These are phyloP conservation scores for Xylaria sp. DNA, from an alignment of 2,329 filamentous ascomycete species.

Conservation along the genomic window DNA sequence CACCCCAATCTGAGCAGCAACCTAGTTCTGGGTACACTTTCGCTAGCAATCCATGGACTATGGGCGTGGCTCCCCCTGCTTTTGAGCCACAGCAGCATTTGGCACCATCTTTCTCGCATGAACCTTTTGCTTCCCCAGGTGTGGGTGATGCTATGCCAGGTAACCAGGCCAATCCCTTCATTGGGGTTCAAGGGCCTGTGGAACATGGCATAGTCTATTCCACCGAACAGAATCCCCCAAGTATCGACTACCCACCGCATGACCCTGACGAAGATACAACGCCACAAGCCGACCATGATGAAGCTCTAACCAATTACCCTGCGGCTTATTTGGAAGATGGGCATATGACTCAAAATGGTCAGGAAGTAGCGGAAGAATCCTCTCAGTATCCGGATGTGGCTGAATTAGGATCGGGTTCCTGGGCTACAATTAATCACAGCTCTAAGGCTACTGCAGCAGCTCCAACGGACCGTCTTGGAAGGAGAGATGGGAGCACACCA, in stretches of 20 bases:
- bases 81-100: background rate
- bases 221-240: background rate
- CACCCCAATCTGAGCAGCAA: background rate
- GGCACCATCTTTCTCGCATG: background rate
- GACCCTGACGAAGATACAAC: constrained; percentile 26
- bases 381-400: constrained; percentile 1
- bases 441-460: constrained; percentile 22
- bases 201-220: background rate
- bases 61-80: background rate
- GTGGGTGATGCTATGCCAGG: background rate
- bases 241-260: constrained; percentile 31
- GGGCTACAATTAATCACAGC: constrained; percentile 37
- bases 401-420: constrained; percentile 28
- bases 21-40: background rate
- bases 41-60: background rate
- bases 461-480: constrained; percentile 27
- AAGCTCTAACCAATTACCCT: constrained; percentile 33
- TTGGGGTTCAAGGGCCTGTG: background rate
- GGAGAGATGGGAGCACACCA: constrained; percentile 32
- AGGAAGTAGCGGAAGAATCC: constrained; percentile 16
- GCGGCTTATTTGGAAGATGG: constrained; percentile 32
- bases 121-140: constrained; percentile 2
- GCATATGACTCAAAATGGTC: constrained; percentile 10
- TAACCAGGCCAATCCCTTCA: background rate
- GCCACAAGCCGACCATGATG: constrained; percentile 2